Evolutionary conservation across 2,329 filamentous ascomycete species (phyloP), one percentile per base, ranked within the genome.

Genomic region (Aspergillus brasiliensis): DNA sequence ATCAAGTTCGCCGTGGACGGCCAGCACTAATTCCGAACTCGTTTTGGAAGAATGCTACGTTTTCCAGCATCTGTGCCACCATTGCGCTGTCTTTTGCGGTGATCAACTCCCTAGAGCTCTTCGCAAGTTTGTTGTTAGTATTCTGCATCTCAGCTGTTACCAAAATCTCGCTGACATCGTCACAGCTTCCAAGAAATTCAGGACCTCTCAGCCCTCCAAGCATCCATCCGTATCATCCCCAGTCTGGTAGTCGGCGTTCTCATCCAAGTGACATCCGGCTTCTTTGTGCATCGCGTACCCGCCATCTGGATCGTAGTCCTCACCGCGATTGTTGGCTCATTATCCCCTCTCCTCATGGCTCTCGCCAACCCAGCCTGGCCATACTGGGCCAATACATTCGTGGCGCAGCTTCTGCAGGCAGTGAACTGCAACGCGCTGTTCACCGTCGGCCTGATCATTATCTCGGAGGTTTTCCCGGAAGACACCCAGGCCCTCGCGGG

Each of bases 401-500:
- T 78, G 7, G 77, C 75, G 1, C 63, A 69, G 48, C 31, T 68
- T 0, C 51, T 74, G 25, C 61, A 64, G 17, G 66, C 71, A 3
- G 51, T 25, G 3, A 25, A 6, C 25, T 25, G 3, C 25, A 6
- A 6, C 6, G 25, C 68, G 1, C 61, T 65, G 0, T 65, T 38
- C 51, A 65, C 64, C 2, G 48, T 65, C 11, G 57, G 59, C 1
- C 49, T 62, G 4, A 64, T 65, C 3, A 48, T 70, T 3, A 64
- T 65, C 44, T 61, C 64, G 1, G 60, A 65, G 10, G 55, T 52
- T 5, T 60, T 64, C 11, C 51, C 60, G 2, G 48, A 55, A 10
- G 34, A 84, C 8, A 86, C 79, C 1, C 85, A 88, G 59, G 83
- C 83, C 0, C 73, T 88, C 0, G 85, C 84, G 0, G 86, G 86